Base-by-base conservation (phyloP, 306 rosid species). In the Hippophae tibetana region DNA sequence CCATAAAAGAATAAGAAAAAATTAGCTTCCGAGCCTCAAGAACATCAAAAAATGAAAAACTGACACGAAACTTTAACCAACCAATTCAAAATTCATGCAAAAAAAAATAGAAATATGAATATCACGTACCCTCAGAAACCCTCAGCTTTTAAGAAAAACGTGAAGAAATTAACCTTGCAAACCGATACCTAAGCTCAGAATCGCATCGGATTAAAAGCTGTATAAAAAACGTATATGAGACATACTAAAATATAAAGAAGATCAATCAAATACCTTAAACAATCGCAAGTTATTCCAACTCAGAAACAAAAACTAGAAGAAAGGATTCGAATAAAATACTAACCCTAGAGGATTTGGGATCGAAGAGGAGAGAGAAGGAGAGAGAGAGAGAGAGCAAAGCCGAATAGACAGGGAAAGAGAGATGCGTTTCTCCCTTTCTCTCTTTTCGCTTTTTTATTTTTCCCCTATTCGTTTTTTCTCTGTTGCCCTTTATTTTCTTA, bases 331-430 rank as follows among this genome's bases (percentile, higher is more conserved):
- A 9, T 27, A 44, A 60, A 84, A 82, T 79, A 90, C 88, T 79
- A 82, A 81, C 87, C 88, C 76, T 67, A 57, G 64, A 13, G n/a
- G 74, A 71, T 63, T 83, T 76, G 66, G 82, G 82, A 86, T 76
- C 77, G 66, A 55, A 10, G 68, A 78, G 69, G 83, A 72, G 82
- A 18, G 18, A 76, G 80, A 78, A 86, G 68, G 65, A n/a, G 18
- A 18, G 18, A 18, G 23, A 18, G 23, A 18, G 23, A 18, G 23
- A 18, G 1, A 18, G 23, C 70, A 23, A 63, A 74, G 54, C 66
- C 75, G 52, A 46, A 44, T 49, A n/a, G 53, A 49, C 7, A 57
- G 23, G 23, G 23, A 18, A 18, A 18, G 23, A 18, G 23, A 18
- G 23, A 18, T 18, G 77, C 58, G 70, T 63, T 65, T 73, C 74